These are phyloP conservation scores for Pyrenochaeta sp. DNA, from an alignment of 2,329 filamentous ascomycete genomes.

Conservation along the genomic window DNA sequence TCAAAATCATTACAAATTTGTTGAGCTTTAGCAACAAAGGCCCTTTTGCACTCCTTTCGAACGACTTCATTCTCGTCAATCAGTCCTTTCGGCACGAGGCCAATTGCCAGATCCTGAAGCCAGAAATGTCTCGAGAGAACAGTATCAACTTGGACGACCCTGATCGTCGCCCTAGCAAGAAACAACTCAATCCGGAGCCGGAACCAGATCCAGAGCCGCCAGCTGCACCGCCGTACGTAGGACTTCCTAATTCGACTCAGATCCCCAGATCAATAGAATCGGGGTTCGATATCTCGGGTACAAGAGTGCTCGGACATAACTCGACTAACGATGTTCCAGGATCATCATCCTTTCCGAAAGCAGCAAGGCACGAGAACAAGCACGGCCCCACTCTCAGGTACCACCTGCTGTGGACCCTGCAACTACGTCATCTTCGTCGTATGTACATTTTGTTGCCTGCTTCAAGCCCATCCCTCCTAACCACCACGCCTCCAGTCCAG, in stretches of 20 bases:
- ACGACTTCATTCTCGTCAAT: not conserved
- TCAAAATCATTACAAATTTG: no score
- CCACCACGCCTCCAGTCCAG: slow-evolving; percentile 7
- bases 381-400: slow-evolving; percentile 26
- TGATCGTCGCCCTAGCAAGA: not conserved
- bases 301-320: no score
- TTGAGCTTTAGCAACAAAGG: no score
- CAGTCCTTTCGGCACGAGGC: not conserved
- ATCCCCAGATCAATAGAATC: no score
- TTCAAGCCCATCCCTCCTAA: slow-evolving; percentile 12
- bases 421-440: slow-evolving; percentile 34
- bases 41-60: no score
- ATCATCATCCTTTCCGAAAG: slow-evolving; percentile 36
- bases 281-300: slow-evolving; percentile 5
- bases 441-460: slow-evolving; percentile 25
- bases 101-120: not conserved
- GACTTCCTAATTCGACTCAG: no score
- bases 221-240: slow-evolving; percentile 36
- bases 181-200: slow-evolving; percentile 7
- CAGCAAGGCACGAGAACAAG: slow-evolving; percentile 10
- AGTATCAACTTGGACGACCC: not conserved
- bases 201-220: slow-evolving; percentile 33
- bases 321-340: slow-evolving; percentile 18
- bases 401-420: slow-evolving; percentile 31
- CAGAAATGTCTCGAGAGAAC: slow-evolving; percentile 3